These are phyloP conservation scores for Spirogloea muscicola DNA, from an alignment of 139 green algal genomes.

Conservation along the genomic window DNA sequence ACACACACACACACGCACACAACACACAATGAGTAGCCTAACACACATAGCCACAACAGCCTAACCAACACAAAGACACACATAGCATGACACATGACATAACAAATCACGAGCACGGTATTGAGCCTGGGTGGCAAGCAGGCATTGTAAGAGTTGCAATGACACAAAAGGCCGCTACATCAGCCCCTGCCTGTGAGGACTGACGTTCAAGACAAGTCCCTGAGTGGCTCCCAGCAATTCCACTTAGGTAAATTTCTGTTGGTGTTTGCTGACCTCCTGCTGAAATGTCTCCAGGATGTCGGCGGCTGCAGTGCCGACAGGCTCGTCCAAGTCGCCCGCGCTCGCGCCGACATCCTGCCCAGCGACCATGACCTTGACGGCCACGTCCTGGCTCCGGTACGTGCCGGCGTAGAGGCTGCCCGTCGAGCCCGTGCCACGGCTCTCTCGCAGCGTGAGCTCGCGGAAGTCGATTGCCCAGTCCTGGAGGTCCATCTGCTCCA, in stretches of 20 bases:
- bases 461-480: too few relatives aligned
- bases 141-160: too few relatives aligned
- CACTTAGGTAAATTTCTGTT: too few relatives aligned
- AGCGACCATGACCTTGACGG: constrained; percentile 91
- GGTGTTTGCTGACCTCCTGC: constrained; percentile 75
- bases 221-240: too few relatives aligned
- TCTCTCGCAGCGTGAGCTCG: constrained; percentile 26
- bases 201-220: too few relatives aligned
- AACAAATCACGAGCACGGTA: too few relatives aligned
- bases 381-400: constrained; percentile 96
- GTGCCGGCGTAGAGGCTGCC: constrained; percentile 52
- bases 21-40: too few relatives aligned
- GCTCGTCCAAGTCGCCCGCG: background rate
- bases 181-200: background rate
- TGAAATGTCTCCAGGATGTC: constrained; percentile 81
- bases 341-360: background rate
- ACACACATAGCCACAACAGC: too few relatives aligned
- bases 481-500: too few relatives aligned
- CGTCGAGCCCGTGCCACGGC: constrained; percentile 17
- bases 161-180: background rate
- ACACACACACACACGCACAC: background rate
- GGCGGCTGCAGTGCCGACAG: constrained; percentile 58
- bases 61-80: too few relatives aligned
- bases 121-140: too few relatives aligned
- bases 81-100: too few relatives aligned